Evolutionary conservation across 2,329 filamentous ascomycete genomes (phyloP).

Genomic region (Pseudocercospora pini-densiflorae): DNA sequence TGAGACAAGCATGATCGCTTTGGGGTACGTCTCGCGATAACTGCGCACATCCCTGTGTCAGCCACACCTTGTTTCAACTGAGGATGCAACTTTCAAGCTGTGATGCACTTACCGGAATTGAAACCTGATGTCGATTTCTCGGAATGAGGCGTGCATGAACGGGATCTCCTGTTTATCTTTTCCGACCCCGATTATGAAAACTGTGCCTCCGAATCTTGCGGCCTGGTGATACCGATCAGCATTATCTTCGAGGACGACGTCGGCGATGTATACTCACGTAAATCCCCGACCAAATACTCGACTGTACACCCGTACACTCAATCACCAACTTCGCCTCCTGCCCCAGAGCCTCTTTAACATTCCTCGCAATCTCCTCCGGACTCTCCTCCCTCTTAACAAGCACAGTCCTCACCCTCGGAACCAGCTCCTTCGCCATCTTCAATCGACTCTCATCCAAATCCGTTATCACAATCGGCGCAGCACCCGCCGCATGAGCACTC

Average conservation of each 20-base stretch:
- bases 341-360: constrained; percentile 41
- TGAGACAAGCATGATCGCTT: constrained; percentile 46
- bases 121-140: constrained; percentile 47
- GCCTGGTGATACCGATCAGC: constrained; percentile 30
- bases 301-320: constrained; percentile 44
- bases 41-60: constrained; percentile 9
- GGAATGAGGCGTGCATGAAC: constrained; percentile 45
- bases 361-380: constrained; percentile 43
- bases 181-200: constrained; percentile 45
- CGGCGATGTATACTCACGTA: constrained; percentile 36
- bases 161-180: constrained; percentile 44
- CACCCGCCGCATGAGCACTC: constrained; percentile 51
- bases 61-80: not conserved
- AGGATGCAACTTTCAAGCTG: not conserved
- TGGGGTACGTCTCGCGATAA: constrained; percentile 48
- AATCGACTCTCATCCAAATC: constrained; percentile 50
- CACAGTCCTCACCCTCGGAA: constrained; percentile 43
- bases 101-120: constrained; percentile 38
- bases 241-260: not conserved
- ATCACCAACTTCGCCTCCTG: constrained; percentile 40
- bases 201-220: constrained; percentile 41
- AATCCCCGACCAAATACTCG: constrained; percentile 37
- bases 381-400: constrained; percentile 43
- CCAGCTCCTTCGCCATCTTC: constrained; percentile 42
- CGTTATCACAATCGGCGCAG: constrained; percentile 49